Percentiles rank a stretch among this genome's conserved stretches.
These are phyloP conservation scores for Leucogyrophana mollusca DNA, from an alignment of 768 basidiomycete species.

Conservation along the genomic window DNA sequence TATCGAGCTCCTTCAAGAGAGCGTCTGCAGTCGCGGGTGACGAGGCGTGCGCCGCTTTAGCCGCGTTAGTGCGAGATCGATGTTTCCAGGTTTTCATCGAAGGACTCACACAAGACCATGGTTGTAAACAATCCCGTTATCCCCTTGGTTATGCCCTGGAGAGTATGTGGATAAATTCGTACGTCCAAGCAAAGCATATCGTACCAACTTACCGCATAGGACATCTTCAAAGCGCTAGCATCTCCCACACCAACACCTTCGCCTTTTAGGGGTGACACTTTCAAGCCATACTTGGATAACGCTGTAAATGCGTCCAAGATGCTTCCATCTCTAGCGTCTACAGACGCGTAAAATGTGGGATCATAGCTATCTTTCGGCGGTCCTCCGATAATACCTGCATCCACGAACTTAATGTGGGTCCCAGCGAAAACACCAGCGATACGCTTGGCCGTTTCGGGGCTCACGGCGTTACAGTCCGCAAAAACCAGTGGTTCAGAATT, in stretches of 20 bases:
- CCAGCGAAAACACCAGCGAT: slow-evolving; percentile 46
- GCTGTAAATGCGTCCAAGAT: slow-evolving; percentile 38
- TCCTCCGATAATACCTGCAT: slow-evolving; percentile 57
- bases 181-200: not conserved
- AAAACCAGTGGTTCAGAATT: slow-evolving; percentile 30
- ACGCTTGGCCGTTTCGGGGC: slow-evolving; percentile 44
- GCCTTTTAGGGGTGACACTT: slow-evolving; percentile 43
- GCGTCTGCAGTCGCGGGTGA: slow-evolving; percentile 64
- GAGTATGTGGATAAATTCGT: not conserved
- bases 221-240: slow-evolving; percentile 65
- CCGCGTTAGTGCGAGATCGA: slow-evolving; percentile 2
- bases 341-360: slow-evolving; percentile 57
- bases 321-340: slow-evolving; percentile 27
- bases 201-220: slow-evolving; percentile 49
- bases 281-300: slow-evolving; percentile 44
- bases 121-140: slow-evolving; percentile 50
- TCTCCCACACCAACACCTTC: slow-evolving; percentile 51
- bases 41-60: slow-evolving; percentile 49
- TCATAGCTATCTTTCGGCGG: slow-evolving; percentile 48
- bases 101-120: slow-evolving; percentile 49
- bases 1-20: slow-evolving; percentile 45
- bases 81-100: not conserved
- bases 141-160: slow-evolving; percentile 57
- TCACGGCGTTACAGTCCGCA: slow-evolving; percentile 61
- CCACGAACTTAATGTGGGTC: slow-evolving; percentile 44